A percentile compares a stretch with the other conserved stretches of the same genome.
These are phyloP conservation scores for Pythium rishiriense DNA, from an alignment of 352 stramenopile species.

Conservation along the genomic window DNA sequence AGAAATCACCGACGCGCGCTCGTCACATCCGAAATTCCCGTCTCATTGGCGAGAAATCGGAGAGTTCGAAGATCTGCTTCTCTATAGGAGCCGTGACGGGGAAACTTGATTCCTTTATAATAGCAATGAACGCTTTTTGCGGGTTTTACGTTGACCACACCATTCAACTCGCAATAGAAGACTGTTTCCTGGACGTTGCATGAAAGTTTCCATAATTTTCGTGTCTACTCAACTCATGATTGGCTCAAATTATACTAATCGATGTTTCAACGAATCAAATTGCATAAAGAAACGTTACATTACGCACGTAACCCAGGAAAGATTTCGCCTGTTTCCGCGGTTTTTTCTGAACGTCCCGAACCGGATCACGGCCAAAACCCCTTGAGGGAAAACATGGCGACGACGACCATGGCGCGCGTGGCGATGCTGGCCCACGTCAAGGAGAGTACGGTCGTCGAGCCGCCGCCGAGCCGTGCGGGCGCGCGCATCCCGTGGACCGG, in stretches of 20 bases:
- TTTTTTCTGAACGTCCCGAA: conserved; percentile 1
- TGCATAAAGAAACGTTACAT: neutral
- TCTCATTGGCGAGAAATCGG: conserved; percentile 18
- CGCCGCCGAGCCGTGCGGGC: conserved; percentile 20
- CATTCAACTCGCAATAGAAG: neutral
- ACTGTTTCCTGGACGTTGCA: neutral
- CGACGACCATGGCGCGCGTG: conserved; percentile 34
- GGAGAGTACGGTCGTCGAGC: conserved; percentile 36
- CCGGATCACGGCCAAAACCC: neutral
- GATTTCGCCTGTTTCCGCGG: conserved; percentile 3
- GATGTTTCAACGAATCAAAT: neutral
- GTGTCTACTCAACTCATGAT: neutral
- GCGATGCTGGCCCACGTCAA: conserved; percentile 75
- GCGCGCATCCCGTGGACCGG: conserved; percentile 73
- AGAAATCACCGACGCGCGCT: conserved; percentile 16
- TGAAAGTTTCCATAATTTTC: neutral
- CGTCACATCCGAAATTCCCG: conserved; percentile 27
- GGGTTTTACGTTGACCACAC: conserved; percentile 15
- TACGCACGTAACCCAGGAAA: neutral
- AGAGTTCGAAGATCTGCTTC: conserved; percentile 22
- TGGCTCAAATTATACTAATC: neutral
- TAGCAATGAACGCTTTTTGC: neutral
- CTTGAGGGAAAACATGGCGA: neutral
- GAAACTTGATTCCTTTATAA: conserved; percentile 4
- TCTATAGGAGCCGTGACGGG: conserved; percentile 23